Conservation (phyloP, 2,329 filamentous ascomycete species). For the Fusarium papillatum region DNA sequence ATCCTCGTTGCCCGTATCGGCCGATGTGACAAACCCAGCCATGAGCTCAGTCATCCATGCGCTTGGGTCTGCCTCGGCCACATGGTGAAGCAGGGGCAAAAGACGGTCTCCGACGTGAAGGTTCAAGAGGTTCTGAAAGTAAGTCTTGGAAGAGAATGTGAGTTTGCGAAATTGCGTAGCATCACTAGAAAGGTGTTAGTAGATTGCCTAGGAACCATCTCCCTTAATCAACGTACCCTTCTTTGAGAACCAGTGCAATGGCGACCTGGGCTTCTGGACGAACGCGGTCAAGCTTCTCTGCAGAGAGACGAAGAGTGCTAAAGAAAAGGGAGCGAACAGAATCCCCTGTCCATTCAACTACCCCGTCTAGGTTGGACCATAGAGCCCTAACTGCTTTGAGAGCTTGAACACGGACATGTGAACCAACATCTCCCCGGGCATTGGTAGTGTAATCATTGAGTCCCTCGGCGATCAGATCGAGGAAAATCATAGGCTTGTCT, state of each 20-base stretch:
- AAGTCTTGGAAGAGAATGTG: slow-evolving; percentile 70
- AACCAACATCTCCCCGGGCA: slow-evolving; percentile 90
- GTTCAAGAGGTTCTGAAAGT: slow-evolving; percentile 68
- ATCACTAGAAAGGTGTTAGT: slow-evolving; percentile 49
- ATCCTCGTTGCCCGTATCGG: slow-evolving; percentile 83
- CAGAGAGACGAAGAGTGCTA: slow-evolving; percentile 75
- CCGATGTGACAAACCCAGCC: slow-evolving; percentile 78
- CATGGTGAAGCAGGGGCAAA: slow-evolving; percentile 51
- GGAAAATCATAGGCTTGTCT: slow-evolving; percentile 55
- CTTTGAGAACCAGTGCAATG: slow-evolving; percentile 59
- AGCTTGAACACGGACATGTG: slow-evolving; percentile 85
- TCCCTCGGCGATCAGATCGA: slow-evolving; percentile 65
- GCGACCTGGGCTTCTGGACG: slow-evolving; percentile 74
- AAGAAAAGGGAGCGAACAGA: slow-evolving; percentile 60
- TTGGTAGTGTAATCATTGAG: slow-evolving; percentile 94
- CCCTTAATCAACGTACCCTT: slow-evolving; percentile 55
- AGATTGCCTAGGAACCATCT: slow-evolving; percentile 12
- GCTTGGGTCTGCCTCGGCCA: slow-evolving; percentile 48
- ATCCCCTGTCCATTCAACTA: slow-evolving; percentile 40
- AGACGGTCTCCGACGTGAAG: slow-evolving; percentile 56
- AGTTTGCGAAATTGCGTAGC: slow-evolving; percentile 51
- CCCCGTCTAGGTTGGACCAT: slow-evolving; percentile 54
- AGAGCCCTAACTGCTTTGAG: slow-evolving; percentile 81
- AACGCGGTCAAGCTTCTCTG: slow-evolving; percentile 93
- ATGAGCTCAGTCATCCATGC: slow-evolving; percentile 68